phyloP scores from a whole-genome alignment of 2,329 filamentous ascomycete species.

The Aspergillus ibericus region DNA sequence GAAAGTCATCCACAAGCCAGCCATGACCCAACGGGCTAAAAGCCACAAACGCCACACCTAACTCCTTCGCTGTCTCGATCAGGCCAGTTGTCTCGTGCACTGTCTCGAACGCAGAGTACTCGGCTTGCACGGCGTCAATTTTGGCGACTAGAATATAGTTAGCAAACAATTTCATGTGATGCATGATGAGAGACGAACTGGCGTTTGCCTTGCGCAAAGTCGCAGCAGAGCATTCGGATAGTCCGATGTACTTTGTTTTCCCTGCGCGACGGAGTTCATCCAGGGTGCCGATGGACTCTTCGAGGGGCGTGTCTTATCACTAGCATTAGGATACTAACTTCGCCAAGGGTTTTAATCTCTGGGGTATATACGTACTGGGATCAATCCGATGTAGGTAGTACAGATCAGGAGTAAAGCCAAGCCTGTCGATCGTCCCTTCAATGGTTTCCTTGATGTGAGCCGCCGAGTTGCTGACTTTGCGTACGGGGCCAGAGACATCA shows the following conservation, averaged over 20 bases:
- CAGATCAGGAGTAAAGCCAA: slow-evolving; percentile 50
- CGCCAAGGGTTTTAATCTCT: too few relatives aligned
- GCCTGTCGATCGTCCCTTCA: slow-evolving; percentile 51
- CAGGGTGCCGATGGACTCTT: slow-evolving; percentile 50
- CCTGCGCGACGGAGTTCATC: slow-evolving; percentile 49
- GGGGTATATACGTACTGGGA: slow-evolving; percentile 44
- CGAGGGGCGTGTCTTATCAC: slow-evolving; percentile 49
- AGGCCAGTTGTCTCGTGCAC: slow-evolving; percentile 43
- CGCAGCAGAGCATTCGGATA: slow-evolving; percentile 49
- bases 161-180: neutral
- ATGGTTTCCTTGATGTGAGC: slow-evolving; percentile 51
- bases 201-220: slow-evolving; percentile 49
- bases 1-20: slow-evolving; percentile 49
- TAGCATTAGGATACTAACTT: too few relatives aligned
- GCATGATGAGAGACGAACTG: slow-evolving; percentile 26
- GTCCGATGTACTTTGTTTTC: slow-evolving; percentile 52
- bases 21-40: slow-evolving; percentile 51
- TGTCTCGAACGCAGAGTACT: slow-evolving; percentile 48
- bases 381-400: slow-evolving; percentile 50
- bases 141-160: slow-evolving; percentile 42
- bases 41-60: slow-evolving; percentile 47
- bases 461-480: slow-evolving; percentile 46
- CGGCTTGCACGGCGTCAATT: slow-evolving; percentile 50
- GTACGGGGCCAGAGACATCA: slow-evolving; percentile 35
- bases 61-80: slow-evolving; percentile 44